Evolutionary conservation across 306 rosid species (phyloP), one percentile per base, ranked within the genome.

Genomic region (Pterocarpus macrocarpus): DNA sequence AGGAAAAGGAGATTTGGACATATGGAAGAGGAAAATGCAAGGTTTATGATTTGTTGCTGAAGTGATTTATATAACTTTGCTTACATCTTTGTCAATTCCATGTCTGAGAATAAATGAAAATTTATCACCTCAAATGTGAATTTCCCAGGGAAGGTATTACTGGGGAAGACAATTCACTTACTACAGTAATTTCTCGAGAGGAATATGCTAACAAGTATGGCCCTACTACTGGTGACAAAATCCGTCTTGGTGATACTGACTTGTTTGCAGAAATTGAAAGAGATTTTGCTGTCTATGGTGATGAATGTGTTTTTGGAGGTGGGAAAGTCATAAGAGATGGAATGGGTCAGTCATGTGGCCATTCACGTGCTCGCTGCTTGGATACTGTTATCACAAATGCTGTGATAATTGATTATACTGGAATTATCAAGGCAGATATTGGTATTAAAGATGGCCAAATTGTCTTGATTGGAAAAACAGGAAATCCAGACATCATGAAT

Each of bases 321-420:
- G 99, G 99, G 39, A 95, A 95, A 88, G 94, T 88, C 56, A 85
- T 93, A 73, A 89, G 99, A 84, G 99, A 93, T 28, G 99, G 99
- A 82, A 90, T 95, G 94, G 98, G 98, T 69, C 99, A 95, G 86
- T 85, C 90, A 15, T 87, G 89, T 35, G 90, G 96, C 81, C 82
- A 75, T 66, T 45, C 63, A 69, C 80, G 88, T 15, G 83, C 73
- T 73, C 62, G 0, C 30, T 78, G 90, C 67, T 82, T 95, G 75
- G 99, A 95, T 88, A 89, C 93, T 55, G 98, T 95, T 56, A 89
- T 93, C 83, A 93, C 99, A 78, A 93, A 90, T 85, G 96, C 93
- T 33, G 86, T 95, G 77, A 78, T 95, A 15, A 82, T 95, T 75
- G 99, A 95, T 86, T 91, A 91, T 75, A 79, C 88, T 16, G 97